These are phyloP conservation scores for Solanum ahanhuiri DNA, from an alignment of 257 asterid species.

Conservation along the genomic window DNA sequence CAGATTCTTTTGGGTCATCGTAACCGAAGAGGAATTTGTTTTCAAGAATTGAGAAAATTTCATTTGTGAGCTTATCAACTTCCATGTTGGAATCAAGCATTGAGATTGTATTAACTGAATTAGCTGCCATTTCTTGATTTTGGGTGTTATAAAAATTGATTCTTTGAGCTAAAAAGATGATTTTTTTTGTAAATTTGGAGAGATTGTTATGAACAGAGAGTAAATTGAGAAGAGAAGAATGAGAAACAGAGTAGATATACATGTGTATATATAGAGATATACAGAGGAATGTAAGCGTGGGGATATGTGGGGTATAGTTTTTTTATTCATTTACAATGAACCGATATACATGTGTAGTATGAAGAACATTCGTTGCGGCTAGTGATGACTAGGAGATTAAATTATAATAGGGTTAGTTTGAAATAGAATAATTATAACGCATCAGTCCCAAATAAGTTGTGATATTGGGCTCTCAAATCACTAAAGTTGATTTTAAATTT, in stretches of 20 bases:
- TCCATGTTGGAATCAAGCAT: constrained; percentile 29
- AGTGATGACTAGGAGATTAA: not conserved
- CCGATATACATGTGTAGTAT: not conserved
- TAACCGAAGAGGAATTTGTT: constrained; percentile 78
- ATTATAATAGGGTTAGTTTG: not conserved
- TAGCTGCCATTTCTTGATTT: not conserved
- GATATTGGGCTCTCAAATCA: accelerated
- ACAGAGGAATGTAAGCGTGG: not conserved
- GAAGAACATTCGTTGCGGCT: not conserved
- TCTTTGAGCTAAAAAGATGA: not conserved
- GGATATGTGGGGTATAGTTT: not conserved
- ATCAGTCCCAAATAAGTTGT: not conserved
- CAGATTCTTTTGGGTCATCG: not conserved
- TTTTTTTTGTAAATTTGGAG: not conserved
- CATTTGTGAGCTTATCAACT: constrained; percentile 43
- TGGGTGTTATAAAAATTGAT: not conserved
- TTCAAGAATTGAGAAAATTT: constrained; percentile 81
- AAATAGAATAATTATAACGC: not conserved
- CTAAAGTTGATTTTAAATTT: accelerated
- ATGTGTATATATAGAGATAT: constrained; percentile 1
- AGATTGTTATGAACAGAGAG: not conserved
- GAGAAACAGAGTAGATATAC: not conserved
- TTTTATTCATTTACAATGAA: too few relatives aligned
- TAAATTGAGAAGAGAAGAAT: not conserved
- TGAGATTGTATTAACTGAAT: not conserved